Evolutionary conservation across 2,329 filamentous ascomycete genomes (phyloP), one percentile per base, ranked within the genome.

Genomic region (Pezicula carpinea): DNA sequence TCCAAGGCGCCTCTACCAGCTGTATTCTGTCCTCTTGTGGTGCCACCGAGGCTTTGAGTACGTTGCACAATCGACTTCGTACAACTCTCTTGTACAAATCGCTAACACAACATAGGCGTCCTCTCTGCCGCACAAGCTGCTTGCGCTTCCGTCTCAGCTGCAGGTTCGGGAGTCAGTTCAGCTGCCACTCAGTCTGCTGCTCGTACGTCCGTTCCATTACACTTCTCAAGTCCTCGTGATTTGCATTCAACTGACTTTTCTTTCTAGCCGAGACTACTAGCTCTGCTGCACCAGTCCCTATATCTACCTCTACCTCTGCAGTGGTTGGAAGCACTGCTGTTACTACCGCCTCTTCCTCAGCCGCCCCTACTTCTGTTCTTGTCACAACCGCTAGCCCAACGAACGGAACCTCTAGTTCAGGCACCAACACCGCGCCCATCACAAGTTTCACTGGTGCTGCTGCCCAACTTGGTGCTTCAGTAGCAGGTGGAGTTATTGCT

Each of bases 11-110:
- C 8, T 48, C 57, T n/a, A 55, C 52, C 10, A 17, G 42, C 15
- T 61, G 59, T 42, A 55, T 61, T 14, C 11, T 57, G 6, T 22
- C 26, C 8, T 32, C 51, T 29, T 60, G 58, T 43, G 47, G 49
- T 35, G 35, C 42, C 18, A 29, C 31, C 22, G 38, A 44, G n/a
- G 55, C 55, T 35, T 6, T 53, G 11, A 44, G 55, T 55, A 50
- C 21, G 49, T 48, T 26, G 6, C 17, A 22, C 21, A 14, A 17
- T 11, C 18, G 14, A 35, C 14, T 26, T 17, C 19, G 8, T 8
- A 26, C 23, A 26, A 6, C 31, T 39, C 31, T 17, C 39, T 33
- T 19, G 39, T 40, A 23, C 15, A 40, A 36, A 21, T 21, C 19
- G 19, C 5, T 15, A 11, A 29, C 26, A 26, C 23, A 29, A 29